Base-by-base conservation (phyloP, 2,329 filamentous ascomycete species). In the Macrophomina tecta region DNA sequence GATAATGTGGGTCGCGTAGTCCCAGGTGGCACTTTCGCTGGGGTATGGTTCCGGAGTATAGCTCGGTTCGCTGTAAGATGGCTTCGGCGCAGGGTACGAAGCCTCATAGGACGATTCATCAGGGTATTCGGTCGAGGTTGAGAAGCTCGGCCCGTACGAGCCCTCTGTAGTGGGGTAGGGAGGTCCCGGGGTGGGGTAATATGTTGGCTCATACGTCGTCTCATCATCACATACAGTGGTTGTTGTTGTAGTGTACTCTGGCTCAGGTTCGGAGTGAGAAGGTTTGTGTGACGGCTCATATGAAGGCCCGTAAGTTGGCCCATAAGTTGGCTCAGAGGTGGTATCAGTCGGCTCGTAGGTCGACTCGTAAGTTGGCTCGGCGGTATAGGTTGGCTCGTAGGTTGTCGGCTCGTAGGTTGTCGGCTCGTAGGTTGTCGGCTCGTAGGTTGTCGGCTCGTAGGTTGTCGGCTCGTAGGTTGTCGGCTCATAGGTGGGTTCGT, bases 1-100 rank as follows among this genome's bases (percentile, higher is more conserved):
- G 56, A 60, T n/a, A 4, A 40, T 60, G 56, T 60, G 42, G 28
- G 56, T 60, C 23, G 40, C 36, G 5, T 34, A n/a, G 28, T 60
- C 40, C 11, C 12, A 32, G 14, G 28, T 32, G 14, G 11, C 16
- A 7, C 28, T 30, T 32, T 55, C 34, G 38, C 23, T 8, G n/a
- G 36, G 9, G 34, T 56, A 56, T 16, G 23, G 23, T 23, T 38
- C 36, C 36, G 36, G 11, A 12, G 36, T 8, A 12, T 38, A 38
- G 11, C 7, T 38, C 36, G 36, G 36, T 38, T 55, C 51, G 11
- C 23, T 18, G 51, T 53, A 11, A 5, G 16, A n/a, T 8, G 51
- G 32, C 32, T 53, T 7, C 6, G 49, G 46, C 46, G 46, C 12
- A 16, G 23, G 7, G 49, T 52, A 52, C 5, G 28, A 12, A 16